Evolutionary conservation across 805 yeast species (phyloP).

Genomic region (Groenewaldozyma salmanticensis): DNA sequence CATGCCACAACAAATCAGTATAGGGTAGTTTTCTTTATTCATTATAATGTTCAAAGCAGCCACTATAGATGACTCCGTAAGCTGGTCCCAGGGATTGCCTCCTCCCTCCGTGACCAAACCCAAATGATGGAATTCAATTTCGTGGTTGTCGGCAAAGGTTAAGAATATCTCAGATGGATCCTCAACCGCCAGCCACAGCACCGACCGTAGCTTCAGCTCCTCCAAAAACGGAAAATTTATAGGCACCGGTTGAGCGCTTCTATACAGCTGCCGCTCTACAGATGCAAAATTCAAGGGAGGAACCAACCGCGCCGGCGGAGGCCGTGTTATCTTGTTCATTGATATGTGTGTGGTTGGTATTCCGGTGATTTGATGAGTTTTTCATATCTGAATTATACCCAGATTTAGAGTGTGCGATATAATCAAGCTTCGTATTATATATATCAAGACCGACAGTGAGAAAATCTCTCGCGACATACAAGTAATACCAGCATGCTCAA

Average conservation of each 20-base stretch:
- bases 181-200: constrained; percentile 91
- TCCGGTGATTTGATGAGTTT: too few species aligned
- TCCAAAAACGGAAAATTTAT: constrained; percentile 79
- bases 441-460: too few species aligned
- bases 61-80: constrained; percentile 71
- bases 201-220: constrained; percentile 63
- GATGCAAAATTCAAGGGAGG: constrained; percentile 96
- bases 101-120: constrained; percentile 67
- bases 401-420: too few species aligned
- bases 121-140: constrained; percentile 70
- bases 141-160: constrained; percentile 65
- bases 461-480: too few species aligned
- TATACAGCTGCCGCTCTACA: constrained; percentile 74
- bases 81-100: constrained; percentile 93
- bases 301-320: constrained; percentile 28
- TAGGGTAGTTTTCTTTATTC: constrained; percentile 65
- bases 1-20: constrained; percentile 95
- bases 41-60: constrained; percentile 71
- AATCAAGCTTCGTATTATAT: too few species aligned
- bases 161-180: constrained; percentile 87
- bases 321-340: not conserved
- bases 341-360: too few species aligned
- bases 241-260: constrained; percentile 94
- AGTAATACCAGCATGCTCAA: not conserved
- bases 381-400: too few species aligned